Evolutionary conservation across 345 rosid species (phyloP), one percentile per base, ranked within the genome.

Genomic region (Mercurialis annua): DNA sequence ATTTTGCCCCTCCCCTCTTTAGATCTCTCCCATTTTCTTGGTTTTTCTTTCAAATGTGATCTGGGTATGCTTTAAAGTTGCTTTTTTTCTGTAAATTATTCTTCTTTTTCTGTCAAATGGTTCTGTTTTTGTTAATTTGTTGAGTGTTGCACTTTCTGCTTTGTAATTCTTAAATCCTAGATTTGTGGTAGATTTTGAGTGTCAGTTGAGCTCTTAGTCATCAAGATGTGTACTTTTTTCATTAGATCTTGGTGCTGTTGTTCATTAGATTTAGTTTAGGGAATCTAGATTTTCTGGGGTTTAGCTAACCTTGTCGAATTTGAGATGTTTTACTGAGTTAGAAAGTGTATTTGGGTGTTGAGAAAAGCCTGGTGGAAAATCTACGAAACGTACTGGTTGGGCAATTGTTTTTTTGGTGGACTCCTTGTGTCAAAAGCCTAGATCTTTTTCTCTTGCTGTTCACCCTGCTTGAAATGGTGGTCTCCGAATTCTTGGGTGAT

Each of bases 1-100:
- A 10, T 50, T 64, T 59, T 59, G 54, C 54, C 57, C 55, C n/a
- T 30, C 64, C 11, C 29, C 55, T 68, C 20, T 49, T 49, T 64
- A 82, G 85, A 81, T 78, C 82, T 78, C 74, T 71, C 72, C 64
- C 71, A 58, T 71, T 71, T 60, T 66, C 54, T 69, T 71, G 70
- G 59, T 38, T 59, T 69, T 66, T 64, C 51, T 62, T 64, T 23
- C 16, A 34, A 77, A 54, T 59, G 61, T 69, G 66, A 67, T 70
- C 53, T 69, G 69, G 73, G 73, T 79, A 29, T 64, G 68, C 7
- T 48, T 67, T 30, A 10, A n/a, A n/a, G n/a, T n/a, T n/a, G n/a
- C n/a, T 46, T 65, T 76, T 40, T 77, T 34, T 65, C 55, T 48
- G 18, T 15, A 10, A 23, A 53, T 23, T 10, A 47, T 21, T 30